Percentiles rank a stretch among this genome's conserved stretches.
Conservation (phyloP, 2,329 filamentous ascomycete species). For the Cercospora sp. region DNA sequence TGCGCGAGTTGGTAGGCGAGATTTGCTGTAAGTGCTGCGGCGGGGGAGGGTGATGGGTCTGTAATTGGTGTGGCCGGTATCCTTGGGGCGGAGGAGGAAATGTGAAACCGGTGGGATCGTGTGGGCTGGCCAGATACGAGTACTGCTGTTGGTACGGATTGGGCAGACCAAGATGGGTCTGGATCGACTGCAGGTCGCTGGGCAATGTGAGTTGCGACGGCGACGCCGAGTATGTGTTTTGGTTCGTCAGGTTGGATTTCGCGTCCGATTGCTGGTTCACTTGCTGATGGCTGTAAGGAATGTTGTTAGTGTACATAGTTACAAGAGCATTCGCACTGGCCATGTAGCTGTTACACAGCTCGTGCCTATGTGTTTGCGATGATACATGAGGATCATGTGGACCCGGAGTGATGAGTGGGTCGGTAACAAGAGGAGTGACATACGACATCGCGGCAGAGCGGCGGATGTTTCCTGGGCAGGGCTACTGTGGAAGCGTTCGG, state of each 20-base stretch:
- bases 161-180: constrained; percentile 24
- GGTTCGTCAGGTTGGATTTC: constrained; percentile 41
- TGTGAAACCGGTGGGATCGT: constrained; percentile 34
- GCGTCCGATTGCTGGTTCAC: constrained; percentile 48
- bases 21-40: constrained; percentile 38
- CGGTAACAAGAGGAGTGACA: constrained; percentile 24
- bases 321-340: constrained; percentile 15
- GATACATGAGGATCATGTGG: constrained; percentile 16
- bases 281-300: constrained; percentile 41
- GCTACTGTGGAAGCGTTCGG: constrained; percentile 28
- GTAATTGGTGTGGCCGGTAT: constrained; percentile 34
- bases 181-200: constrained; percentile 32
- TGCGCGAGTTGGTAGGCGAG: constrained; percentile 39
- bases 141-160: constrained; percentile 37
- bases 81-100: constrained; percentile 33
- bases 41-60: constrained; percentile 39
- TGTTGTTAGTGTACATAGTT: constrained; percentile 30
- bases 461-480: constrained; percentile 22
- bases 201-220: constrained; percentile 41
- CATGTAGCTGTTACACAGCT: constrained; percentile 17
- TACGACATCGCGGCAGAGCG: constrained; percentile 36
- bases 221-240: constrained; percentile 41
- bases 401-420: constrained; percentile 14
- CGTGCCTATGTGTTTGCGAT: constrained; percentile 12
- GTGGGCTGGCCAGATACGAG: constrained; percentile 33